These are phyloP conservation scores for Neonectria faginata DNA, from an alignment of 2,329 filamentous ascomycete genomes.

Conservation along the genomic window DNA sequence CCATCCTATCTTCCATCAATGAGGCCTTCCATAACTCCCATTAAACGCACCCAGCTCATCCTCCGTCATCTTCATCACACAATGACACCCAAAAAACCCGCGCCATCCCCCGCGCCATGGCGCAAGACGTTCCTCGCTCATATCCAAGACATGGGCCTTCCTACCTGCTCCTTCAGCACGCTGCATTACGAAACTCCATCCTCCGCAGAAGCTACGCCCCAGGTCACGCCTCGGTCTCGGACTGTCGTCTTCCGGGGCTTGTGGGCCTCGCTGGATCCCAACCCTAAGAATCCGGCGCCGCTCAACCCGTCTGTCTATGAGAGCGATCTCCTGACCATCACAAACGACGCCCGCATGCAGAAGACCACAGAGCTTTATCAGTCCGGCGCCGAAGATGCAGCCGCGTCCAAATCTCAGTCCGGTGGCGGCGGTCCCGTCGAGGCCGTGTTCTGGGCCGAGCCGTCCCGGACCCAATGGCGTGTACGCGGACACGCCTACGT, in stretches of 20 bases:
- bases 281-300: constrained; percentile 78
- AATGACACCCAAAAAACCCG: constrained; percentile 40
- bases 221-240: constrained; percentile 70
- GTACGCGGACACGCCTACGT: constrained; percentile 81
- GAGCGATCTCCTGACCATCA: constrained; percentile 84
- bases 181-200: constrained; percentile 55
- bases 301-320: constrained; percentile 77
- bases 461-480: constrained; percentile 83
- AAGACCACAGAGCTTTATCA: constrained; percentile 78
- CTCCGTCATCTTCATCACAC: constrained; percentile 45
- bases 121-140: constrained; percentile 64
- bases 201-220: constrained; percentile 55
- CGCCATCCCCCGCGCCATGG: constrained; percentile 61
- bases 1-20: constrained; percentile 29
- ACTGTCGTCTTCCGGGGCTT: constrained; percentile 89
- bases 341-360: constrained; percentile 88
- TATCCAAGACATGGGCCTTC: constrained; percentile 58
- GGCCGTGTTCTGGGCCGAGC: constrained; percentile 83
- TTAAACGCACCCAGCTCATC: constrained; percentile 46
- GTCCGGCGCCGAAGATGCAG: constrained; percentile 51
- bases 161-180: constrained; percentile 64
- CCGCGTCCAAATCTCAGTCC: constrained; percentile 49
- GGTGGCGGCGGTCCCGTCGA: constrained; percentile 81
- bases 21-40: constrained; percentile 31
- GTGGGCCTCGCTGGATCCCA: constrained; percentile 78